Evolutionary conservation across 1,284 basidiomycete genomes (phyloP), one percentile per base, ranked within the genome.

Genomic region (Salmacisia buchloeana): DNA sequence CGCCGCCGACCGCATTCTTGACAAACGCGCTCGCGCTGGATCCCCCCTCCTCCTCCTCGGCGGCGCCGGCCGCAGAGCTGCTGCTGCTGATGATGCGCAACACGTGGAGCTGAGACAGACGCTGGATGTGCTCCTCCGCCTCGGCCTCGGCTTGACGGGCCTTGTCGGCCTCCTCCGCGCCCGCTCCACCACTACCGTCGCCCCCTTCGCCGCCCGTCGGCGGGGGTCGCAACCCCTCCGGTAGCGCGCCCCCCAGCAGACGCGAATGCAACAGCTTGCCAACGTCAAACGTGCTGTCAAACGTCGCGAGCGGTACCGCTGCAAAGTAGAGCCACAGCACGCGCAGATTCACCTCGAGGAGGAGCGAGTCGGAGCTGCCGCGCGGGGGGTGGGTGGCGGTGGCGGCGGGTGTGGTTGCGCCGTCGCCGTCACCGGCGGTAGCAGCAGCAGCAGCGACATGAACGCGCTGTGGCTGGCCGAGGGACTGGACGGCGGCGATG

Each of bases 281-380:
- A 21, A 89, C 85, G 77, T 97, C 93, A 74, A 94, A 94, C 54
- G 87, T 84, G 6, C 86, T 86, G 77, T 94, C 92, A 0, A 86
- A 85, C 0, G 89, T 86, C 3, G 90, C 81, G 4, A 84, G 83
- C 0, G 91, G 90, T 13, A 96, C 81, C 54, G 86, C 87, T 27
- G 83, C 83, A 72, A 94, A 89, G 79, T 94, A 96, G 35, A 94
- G 83, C 83, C 88, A 89, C 60, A 96, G 81, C 58, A 96, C 80
- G 23, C 92, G 82, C 67, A 93, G 86, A 0, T 90, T 86, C 27
- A 85, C 85, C 79, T 96, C 93, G 0, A 86, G 84, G 25, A 94
- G 82, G 68, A 96, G 80, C 0, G 87, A 85, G 82, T 83, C 62
- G 69, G 61, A 71, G 66, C 15, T 76, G n/a, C 67, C n/a, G n/a